Evolutionary conservation across 306 rosid species (phyloP), one percentile per base, ranked within the genome.

Genomic region (Senna tora): DNA sequence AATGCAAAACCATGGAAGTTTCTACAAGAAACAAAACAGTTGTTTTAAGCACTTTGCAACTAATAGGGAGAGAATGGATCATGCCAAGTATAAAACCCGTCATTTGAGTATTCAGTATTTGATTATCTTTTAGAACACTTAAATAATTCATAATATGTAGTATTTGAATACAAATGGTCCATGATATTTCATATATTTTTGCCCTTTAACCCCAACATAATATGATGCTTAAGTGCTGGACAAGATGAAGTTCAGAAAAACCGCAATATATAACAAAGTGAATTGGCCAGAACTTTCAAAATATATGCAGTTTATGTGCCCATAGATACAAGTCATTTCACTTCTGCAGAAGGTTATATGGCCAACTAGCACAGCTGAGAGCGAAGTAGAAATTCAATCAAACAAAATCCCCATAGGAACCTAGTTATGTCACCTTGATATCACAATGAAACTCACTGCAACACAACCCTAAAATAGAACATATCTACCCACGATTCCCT

Each of bases 1-100:
- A 62, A 22, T 47, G 32, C 47, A 53, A 42, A 80, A 64, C 15
- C 33, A 50, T 9, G 47, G 61, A 80, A 45, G 19, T 45, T 79
- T 59, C 55, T n/a, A 39, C 55, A 66, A 50, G 54, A 67, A 50
- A 42, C 52, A 66, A 19, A 78, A 25, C 5, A 4, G 36, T 54
- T 65, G 16, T 28, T 32, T 32, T 38, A 53, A 72, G 53, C 78
- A 20, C 47, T 32, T 53, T 55, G 38, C 69, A 39, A 69, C 19
- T 52, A 20, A 43, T 32, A 16, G 39, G 16, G 38, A 68, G 7
- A n/a, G 32, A 5, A 43, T 11, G 4, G 34, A 36, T 52, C 12
- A 13, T 34, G 5, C 34, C 36, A 19, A 69, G 73, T 33, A 50
- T 17, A 36, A 50, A 34, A 10, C 19, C 47, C 11, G 13, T 33